Evolutionary conservation across 495 filamentous ascomycete species (phyloP).

Genomic region (Neurospora sp.): DNA sequence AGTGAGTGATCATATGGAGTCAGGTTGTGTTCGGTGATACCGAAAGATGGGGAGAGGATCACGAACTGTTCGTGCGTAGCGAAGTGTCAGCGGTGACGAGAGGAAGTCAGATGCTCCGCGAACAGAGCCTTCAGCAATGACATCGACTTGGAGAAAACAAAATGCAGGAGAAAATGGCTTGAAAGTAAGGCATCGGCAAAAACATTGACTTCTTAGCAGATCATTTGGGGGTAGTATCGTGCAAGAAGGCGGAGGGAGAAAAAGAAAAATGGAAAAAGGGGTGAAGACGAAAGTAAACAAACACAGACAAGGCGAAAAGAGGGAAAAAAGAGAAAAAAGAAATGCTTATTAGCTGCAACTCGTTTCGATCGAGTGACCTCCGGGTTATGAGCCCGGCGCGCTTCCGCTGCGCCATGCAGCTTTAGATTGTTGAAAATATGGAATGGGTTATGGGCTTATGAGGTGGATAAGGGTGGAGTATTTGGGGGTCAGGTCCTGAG

Average conservation of each 20-base stretch:
- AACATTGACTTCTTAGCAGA: too few relatives aligned
- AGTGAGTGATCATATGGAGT: neutral
- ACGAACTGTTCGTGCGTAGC: neutral
- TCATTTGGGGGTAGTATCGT: neutral
- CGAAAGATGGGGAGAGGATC: neutral
- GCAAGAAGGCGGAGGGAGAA: neutral
- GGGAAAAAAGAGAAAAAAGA: neutral
- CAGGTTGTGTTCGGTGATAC: neutral
- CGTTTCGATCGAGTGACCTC: constrained; percentile 17
- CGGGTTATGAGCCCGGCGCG: constrained; percentile 18
- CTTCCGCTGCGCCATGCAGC: constrained; percentile 15
- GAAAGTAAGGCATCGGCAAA: too few relatives aligned
- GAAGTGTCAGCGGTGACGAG: neutral
- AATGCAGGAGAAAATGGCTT: too few relatives aligned
- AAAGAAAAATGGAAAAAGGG: neutral
- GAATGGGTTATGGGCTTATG: neutral
- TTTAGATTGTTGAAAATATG: neutral
- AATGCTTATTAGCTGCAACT: constrained; percentile 9
- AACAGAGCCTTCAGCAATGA: too few relatives aligned
- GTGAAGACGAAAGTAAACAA: neutral
- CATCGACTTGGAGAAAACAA: too few relatives aligned
- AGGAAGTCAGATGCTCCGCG: neutral
- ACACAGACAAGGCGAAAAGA: neutral
- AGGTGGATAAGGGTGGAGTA: neutral
- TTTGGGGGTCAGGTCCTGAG: neutral